phyloP scores from a whole-genome alignment of 2,329 filamentous ascomycete species.

The Colletotrichum godetiae region DNA sequence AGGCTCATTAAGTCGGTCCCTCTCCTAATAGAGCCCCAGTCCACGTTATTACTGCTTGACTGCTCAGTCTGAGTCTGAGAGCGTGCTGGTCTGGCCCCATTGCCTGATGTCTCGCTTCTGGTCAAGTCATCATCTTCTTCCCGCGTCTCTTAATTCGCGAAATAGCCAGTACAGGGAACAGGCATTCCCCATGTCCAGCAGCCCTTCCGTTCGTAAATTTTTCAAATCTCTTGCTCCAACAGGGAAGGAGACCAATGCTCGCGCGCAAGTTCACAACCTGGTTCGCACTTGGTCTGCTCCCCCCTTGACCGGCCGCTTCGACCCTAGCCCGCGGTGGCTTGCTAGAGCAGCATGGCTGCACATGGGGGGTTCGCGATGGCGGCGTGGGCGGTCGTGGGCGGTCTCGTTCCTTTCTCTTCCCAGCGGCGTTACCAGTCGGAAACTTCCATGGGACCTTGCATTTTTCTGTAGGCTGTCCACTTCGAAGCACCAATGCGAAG shows the following conservation, averaged over 20 bases:
- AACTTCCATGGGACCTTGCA: neutral
- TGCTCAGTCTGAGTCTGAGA: neutral
- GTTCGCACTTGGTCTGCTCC: constrained; percentile 6
- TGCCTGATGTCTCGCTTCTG: constrained; percentile 18
- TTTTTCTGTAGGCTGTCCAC: neutral
- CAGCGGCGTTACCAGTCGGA: neutral
- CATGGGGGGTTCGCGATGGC: neutral
- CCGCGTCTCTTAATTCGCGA: constrained; percentile 12
- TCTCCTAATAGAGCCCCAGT: neutral
- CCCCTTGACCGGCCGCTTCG: constrained; percentile 10
- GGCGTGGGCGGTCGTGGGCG: too few species aligned
- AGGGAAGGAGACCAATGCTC: neutral
- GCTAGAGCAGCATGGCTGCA: constrained; percentile 19
- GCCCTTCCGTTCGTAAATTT: constrained; percentile 26
- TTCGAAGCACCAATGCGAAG: constrained; percentile 9
- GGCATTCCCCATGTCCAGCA: constrained; percentile 32
- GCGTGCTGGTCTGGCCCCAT: neutral
- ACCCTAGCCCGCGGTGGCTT: constrained; percentile 25
- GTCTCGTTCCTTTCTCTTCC: neutral
- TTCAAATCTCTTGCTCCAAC: constrained; percentile 27
- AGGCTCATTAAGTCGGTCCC: neutral
- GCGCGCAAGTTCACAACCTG: constrained; percentile 6
- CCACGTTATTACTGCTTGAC: neutral
- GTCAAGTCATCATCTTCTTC: constrained; percentile 18
- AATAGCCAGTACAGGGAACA: constrained; percentile 4